phyloP scores from a whole-genome alignment of 768 basidiomycete species.

The Boletus edulis region DNA sequence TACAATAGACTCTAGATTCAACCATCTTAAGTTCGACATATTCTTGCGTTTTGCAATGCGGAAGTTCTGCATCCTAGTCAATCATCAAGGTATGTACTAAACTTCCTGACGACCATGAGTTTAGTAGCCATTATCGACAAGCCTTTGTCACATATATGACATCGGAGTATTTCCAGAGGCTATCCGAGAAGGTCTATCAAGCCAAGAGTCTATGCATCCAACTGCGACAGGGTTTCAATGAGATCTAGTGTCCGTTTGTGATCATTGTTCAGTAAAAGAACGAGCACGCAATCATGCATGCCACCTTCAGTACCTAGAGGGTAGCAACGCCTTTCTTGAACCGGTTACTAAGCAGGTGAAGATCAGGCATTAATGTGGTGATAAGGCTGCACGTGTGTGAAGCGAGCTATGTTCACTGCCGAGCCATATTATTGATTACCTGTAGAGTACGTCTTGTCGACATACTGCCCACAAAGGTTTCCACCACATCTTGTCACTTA shows the following conservation, averaged over 20 bases:
- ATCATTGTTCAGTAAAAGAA: not conserved
- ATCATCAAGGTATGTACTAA: too few species aligned
- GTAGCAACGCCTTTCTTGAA: constrained; percentile 83
- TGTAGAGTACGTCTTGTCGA: constrained; percentile 70
- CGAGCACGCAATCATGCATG: not conserved
- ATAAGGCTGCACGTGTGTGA: not conserved
- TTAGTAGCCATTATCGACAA: too few species aligned
- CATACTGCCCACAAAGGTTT: constrained; percentile 79
- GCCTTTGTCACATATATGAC: too few species aligned
- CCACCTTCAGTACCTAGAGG: constrained; percentile 84
- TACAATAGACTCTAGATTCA: too few species aligned
- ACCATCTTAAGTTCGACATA: too few species aligned
- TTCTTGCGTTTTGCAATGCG: too few species aligned
- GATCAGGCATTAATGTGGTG: constrained; percentile 83
- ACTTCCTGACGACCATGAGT: too few species aligned
- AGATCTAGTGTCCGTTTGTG: constrained; percentile 66
- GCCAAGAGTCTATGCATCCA: not conserved
- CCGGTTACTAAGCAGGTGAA: constrained; percentile 87
- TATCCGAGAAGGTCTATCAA: not conserved
- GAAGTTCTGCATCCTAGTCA: too few species aligned
- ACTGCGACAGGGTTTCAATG: constrained; percentile 47
- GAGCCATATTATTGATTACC: constrained; percentile 36
- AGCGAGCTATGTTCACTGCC: not conserved
- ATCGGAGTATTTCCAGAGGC: too few species aligned
- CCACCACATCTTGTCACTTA: constrained; percentile 33